A percentile compares a stretch with the other conserved stretches of the same genome.
Conservation (phyloP, 2,329 filamentous ascomycete genomes). For the Penicillium sp. region DNA sequence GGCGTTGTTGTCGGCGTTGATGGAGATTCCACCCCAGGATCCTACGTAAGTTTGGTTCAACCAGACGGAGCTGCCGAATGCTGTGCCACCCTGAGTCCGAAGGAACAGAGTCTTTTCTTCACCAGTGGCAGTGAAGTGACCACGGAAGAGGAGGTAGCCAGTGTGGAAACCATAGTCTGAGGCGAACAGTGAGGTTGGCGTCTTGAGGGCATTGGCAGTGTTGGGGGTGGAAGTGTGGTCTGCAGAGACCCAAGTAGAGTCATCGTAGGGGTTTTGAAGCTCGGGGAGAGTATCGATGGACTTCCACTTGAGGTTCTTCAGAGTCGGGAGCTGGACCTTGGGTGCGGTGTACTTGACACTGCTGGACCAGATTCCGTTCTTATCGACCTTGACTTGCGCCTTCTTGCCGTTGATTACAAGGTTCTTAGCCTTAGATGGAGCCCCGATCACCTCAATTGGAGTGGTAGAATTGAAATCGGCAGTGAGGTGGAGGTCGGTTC, state of each 20-base stretch:
- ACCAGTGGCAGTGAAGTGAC: slow-evolving; percentile 66
- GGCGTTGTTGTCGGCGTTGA: slow-evolving; percentile 52
- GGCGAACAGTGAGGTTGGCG: slow-evolving; percentile 66
- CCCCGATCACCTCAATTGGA: slow-evolving; percentile 67
- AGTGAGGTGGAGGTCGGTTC: slow-evolving; percentile 60
- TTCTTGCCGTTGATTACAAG: slow-evolving; percentile 63
- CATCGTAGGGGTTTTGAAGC: slow-evolving; percentile 64
- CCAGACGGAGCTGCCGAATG: slow-evolving; percentile 68
- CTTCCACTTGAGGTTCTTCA: slow-evolving; percentile 66
- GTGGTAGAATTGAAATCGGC: slow-evolving; percentile 74
- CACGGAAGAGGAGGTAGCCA: slow-evolving; percentile 69
- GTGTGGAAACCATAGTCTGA: slow-evolving; percentile 75
- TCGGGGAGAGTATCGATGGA: slow-evolving; percentile 72
- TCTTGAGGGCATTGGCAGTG: slow-evolving; percentile 56
- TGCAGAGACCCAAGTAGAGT: slow-evolving; percentile 66
- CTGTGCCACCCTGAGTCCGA: slow-evolving; percentile 65
- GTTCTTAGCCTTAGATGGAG: slow-evolving; percentile 54
- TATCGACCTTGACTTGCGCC: slow-evolving; percentile 42
- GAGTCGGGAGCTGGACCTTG: slow-evolving; percentile 56
- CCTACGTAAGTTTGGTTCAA: slow-evolving; percentile 64
- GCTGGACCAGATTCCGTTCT: slow-evolving; percentile 53
- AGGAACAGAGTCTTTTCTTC: slow-evolving; percentile 60
- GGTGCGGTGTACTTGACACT: slow-evolving; percentile 55
- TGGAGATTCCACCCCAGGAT: slow-evolving; percentile 61
- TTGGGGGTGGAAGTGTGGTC: slow-evolving; percentile 63